phyloP scores from a whole-genome alignment of 2,329 filamentous ascomycete species.

The Xylaria sp. region DNA sequence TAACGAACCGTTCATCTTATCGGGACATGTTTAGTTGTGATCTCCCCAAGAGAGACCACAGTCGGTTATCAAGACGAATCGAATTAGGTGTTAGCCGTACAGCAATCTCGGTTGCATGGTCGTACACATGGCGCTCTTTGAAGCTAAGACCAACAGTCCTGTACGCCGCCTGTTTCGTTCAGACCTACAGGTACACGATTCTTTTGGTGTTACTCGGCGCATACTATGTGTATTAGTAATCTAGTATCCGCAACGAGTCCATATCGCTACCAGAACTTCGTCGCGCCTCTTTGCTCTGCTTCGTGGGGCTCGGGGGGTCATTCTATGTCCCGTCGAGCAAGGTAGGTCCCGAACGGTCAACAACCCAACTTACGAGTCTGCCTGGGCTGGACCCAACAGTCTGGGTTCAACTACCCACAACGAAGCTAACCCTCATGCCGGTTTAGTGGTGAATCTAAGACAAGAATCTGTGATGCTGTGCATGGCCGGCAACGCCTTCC shows the following conservation, averaged over 20 bases:
- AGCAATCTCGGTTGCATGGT: conserved; percentile 35
- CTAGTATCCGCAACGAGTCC: conserved; percentile 5
- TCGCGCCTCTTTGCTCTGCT: conserved; percentile 5
- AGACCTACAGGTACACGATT: conserved; percentile 4
- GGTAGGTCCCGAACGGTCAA: not conserved
- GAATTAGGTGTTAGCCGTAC: conserved; percentile 21
- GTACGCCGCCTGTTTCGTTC: not conserved
- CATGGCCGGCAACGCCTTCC: not conserved
- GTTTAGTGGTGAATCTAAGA: conserved; percentile 6
- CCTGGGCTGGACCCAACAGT: conserved; percentile 5
- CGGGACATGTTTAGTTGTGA: conserved; percentile 15
- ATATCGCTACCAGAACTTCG: conserved; percentile 2
- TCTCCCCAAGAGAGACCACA: conserved; percentile 7
- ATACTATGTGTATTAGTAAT: conserved; percentile 11
- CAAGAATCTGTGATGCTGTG: not conserved
- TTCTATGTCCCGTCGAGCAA: conserved; percentile 13
- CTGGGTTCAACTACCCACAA: conserved; percentile 11
- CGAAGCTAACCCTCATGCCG: conserved; percentile 4
- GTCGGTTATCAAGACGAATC: conserved; percentile 33
- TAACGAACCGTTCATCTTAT: not conserved
- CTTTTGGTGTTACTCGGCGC: conserved; percentile 15
- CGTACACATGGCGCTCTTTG: conserved; percentile 22
- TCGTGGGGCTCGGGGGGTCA: not conserved
- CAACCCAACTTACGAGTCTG: conserved; percentile 16
- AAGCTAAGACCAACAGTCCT: conserved; percentile 18